Evolutionary conservation across 495 filamentous ascomycete genomes (phyloP).

Genomic region (Margaritispora aquatica): DNA sequence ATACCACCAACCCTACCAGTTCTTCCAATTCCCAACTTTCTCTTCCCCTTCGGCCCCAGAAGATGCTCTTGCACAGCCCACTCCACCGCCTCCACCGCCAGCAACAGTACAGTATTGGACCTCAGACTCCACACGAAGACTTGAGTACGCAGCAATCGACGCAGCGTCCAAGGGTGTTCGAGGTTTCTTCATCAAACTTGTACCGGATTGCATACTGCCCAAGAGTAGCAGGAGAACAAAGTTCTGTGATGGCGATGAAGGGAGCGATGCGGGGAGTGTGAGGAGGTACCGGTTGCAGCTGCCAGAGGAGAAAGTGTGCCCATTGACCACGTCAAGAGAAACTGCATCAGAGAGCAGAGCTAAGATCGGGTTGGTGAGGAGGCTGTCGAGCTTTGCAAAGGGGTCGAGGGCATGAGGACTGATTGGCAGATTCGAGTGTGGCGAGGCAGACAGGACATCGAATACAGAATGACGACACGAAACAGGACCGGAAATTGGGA

Average conservation of each 20-base stretch:
- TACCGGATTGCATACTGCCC: slow-evolving; percentile 49
- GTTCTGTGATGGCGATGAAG: slow-evolving; percentile 39
- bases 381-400: not conserved
- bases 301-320: slow-evolving; percentile 28
- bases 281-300: slow-evolving; percentile 46
- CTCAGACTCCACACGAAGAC: slow-evolving; percentile 43
- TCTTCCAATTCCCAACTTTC: slow-evolving; percentile 24
- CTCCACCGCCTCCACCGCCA: slow-evolving; percentile 31
- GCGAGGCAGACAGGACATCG: too few relatives aligned
- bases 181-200: slow-evolving; percentile 45
- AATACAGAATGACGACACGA: too few relatives aligned
- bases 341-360: not conserved
- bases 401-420: not conserved
- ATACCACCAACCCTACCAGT: slow-evolving; percentile 10
- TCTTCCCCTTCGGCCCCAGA: not conserved
- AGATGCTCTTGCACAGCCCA: not conserved
- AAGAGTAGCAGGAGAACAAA: slow-evolving; percentile 34
- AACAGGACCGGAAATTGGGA: not conserved
- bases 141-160: slow-evolving; percentile 54
- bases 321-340: not conserved
- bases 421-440: not conserved
- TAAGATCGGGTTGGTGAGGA: not conserved
- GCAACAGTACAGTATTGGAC: slow-evolving; percentile 54
- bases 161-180: slow-evolving; percentile 44
- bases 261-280: slow-evolving; percentile 47